Conservation (phyloP, 306 rosid genomes). For the Malus asiatica region DNA sequence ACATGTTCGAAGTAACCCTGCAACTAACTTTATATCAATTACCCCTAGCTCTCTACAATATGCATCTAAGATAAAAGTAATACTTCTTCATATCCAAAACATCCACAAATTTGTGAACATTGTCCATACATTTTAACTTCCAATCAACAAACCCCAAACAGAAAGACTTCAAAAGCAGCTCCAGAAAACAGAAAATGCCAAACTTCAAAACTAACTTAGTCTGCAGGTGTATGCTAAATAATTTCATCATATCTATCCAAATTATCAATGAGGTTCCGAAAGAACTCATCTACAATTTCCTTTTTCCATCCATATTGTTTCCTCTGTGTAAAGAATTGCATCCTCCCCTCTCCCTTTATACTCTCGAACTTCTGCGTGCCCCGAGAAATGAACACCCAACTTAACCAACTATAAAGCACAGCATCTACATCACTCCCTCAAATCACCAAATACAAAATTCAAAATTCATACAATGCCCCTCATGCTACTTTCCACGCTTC, state of each 20-base stretch:
- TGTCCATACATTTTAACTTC: not conserved
- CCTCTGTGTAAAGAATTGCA: not conserved
- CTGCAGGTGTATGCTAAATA: not conserved
- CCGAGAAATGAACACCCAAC: not conserved
- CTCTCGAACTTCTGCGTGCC: too few relatives aligned
- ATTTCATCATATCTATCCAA: not conserved
- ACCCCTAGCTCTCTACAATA: not conserved
- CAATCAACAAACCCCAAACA: not conserved
- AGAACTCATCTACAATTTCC: not conserved
- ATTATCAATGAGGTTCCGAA: not conserved
- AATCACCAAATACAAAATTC: not conserved
- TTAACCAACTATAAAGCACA: not conserved
- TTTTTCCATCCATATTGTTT: not conserved
- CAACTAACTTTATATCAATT: not conserved
- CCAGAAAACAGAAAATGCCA: not conserved
- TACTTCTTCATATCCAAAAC: not conserved
- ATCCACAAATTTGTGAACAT: not conserved
- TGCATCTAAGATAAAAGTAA: not conserved
- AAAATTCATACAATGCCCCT: not conserved
- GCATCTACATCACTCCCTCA: not conserved
- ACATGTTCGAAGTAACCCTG: not conserved
- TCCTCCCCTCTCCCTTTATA: not conserved
- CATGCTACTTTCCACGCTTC: not conserved
- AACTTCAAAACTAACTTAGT: not conserved
- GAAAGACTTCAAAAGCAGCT: not conserved